These are phyloP conservation scores for Westerdykella aurantiaca DNA, from an alignment of 2,329 filamentous ascomycete genomes.

Conservation along the genomic window DNA sequence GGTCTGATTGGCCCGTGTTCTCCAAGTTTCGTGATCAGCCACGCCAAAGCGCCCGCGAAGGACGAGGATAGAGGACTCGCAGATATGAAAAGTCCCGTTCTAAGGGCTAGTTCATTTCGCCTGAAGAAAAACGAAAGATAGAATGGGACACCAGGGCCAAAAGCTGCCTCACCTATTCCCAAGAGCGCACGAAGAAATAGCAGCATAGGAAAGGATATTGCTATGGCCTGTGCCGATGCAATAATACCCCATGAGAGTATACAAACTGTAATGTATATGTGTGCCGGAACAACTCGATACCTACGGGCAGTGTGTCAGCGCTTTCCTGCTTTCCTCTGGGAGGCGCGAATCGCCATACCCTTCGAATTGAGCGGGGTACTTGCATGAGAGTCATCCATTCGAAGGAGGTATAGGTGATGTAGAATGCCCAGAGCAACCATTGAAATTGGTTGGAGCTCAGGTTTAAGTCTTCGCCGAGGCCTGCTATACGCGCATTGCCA, in stretches of 20 bases:
- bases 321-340: no score
- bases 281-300: constrained; percentile 54
- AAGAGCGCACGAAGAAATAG: constrained; percentile 56
- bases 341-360: background rate
- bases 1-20: constrained; percentile 63
- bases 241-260: constrained; percentile 75
- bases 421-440: constrained; percentile 58
- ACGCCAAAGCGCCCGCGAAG: constrained; percentile 73
- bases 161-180: constrained; percentile 56
- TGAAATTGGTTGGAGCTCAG: constrained; percentile 54
- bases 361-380: constrained; percentile 4
- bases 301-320: constrained; percentile 13
- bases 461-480: constrained; percentile 49
- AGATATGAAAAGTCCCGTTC: constrained; percentile 81
- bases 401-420: constrained; percentile 58
- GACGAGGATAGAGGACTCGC: constrained; percentile 58
- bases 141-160: constrained; percentile 58
- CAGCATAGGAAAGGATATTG: constrained; percentile 48
- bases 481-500: constrained; percentile 59
- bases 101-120: constrained; percentile 69
- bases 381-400: constrained; percentile 62
- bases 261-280: constrained; percentile 56
- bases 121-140: constrained; percentile 60
- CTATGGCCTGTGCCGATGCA: constrained; percentile 62
- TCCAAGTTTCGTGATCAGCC: constrained; percentile 67